Base-by-base conservation (phyloP, 495 filamentous ascomycete species). In the Penicillium turbatum region DNA sequence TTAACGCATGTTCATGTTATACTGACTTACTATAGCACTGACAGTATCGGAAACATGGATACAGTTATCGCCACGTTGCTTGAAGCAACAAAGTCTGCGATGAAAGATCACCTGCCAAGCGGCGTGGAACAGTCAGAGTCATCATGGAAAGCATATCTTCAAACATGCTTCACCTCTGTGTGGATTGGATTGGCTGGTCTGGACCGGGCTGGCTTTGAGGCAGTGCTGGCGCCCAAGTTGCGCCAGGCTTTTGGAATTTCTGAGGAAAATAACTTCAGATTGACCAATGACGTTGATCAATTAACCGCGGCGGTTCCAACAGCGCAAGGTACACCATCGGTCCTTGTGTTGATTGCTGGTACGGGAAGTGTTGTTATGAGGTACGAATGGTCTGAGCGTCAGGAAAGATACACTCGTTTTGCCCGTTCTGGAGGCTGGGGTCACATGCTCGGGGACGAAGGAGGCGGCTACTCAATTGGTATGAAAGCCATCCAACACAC, bases 361-460 rank as follows among this genome's bases (percentile, higher is more conserved):
- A 72, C 69, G 0, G 66, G 69, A 0, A 69, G 67, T 40, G 60
- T 71, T 13, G 62, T 63, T 6, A 68, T 70, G 53, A 51, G 60
- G 9, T 73, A 69, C 56, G 37, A 34, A 3, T 60, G 55, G 49
- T 46, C 24, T 6, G 39, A 51, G 10, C 48, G 48, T 36, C 38
- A 54, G 12, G 11, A 51, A 32, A 53, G 52, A 11, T 58, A 62
- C 32, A 15, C 46, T 6, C 62, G 63, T 10, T 49, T 61, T n/a
- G 63, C 61, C 29, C 67, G 67, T 6, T 56, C 63, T 5, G 71
- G 70, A 5, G 71, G 71, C 5, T 74, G 70, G 71, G 70, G 70
- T 6, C 62, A 70, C 42, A 51, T 72, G 15, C 56, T 74, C 6
- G 69, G 72, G 0, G 70, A 74, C 34, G 67, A 73, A 38, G 72